These are phyloP conservation scores for Haberlea rhodopensis DNA, from an alignment of 257 asterid species.

Conservation along the genomic window DNA sequence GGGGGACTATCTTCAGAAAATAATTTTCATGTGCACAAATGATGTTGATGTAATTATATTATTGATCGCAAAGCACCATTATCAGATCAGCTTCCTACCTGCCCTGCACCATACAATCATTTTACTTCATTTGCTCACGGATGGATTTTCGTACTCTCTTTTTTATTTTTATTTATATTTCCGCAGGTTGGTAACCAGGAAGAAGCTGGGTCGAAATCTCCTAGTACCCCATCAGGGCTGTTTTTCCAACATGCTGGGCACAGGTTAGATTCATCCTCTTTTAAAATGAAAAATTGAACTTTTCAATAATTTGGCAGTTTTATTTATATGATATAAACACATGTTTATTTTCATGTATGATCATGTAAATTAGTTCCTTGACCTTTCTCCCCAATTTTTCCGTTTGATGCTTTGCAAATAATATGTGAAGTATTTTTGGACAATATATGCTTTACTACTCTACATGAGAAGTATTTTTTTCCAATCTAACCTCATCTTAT, in stretches of 20 bases:
- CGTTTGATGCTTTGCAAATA: not conserved
- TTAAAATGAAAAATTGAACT: constrained; percentile 10
- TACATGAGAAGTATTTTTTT: not conserved
- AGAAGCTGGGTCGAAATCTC: constrained; percentile 52
- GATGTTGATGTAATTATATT: not conserved
- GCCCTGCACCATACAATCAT: constrained; percentile 16
- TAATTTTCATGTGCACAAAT: not conserved
- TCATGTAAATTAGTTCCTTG: not conserved
- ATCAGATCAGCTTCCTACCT: constrained; percentile 9
- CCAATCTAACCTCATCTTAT: not conserved
- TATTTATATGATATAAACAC: not conserved
- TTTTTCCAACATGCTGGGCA: constrained; percentile 99
- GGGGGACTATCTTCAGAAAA: not conserved
- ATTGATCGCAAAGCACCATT: no score
- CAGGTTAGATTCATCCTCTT: constrained; percentile 55
- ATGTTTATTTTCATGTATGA: no score
- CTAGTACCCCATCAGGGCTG: constrained; percentile 71
- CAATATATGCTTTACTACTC: not conserved
- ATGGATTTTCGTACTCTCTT: constrained; percentile 1
- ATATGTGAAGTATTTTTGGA: not conserved
- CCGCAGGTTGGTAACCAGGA: constrained; percentile 59
- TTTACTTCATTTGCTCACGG: constrained; percentile 4
- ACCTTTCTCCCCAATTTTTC: not conserved
- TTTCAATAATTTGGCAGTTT: constrained; percentile 6
- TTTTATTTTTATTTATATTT: constrained; percentile 19